Conservation (phyloP, 2,329 filamentous ascomycete genomes). For the Alternaria sp. region DNA sequence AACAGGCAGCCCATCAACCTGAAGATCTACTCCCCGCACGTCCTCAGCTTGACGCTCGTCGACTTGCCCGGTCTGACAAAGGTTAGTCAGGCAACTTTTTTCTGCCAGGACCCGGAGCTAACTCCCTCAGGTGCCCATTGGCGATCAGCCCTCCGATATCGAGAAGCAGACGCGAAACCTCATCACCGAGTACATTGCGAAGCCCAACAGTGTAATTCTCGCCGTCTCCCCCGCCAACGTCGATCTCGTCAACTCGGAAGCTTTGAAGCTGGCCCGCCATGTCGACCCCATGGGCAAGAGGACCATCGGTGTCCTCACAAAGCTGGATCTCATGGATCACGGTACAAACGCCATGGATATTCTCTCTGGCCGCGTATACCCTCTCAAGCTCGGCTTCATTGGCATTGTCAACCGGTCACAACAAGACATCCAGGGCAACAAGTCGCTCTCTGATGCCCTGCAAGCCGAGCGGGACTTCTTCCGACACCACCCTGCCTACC, state of each 20-base stretch:
- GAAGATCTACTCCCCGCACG: slow-evolving; percentile 97
- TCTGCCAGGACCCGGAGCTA: slow-evolving; percentile 24
- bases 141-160: slow-evolving; percentile 95
- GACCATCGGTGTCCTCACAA: slow-evolving; percentile 96
- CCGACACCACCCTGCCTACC: slow-evolving; percentile 93
- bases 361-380: slow-evolving; percentile 94
- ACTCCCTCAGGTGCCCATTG: slow-evolving; percentile 79
- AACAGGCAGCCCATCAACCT: slow-evolving; percentile 97
- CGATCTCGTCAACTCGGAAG: slow-evolving; percentile 97
- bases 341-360: slow-evolving; percentile 98
- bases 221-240: slow-evolving; percentile 98
- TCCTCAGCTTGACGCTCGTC: slow-evolving; percentile 93
- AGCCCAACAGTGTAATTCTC: slow-evolving; percentile 97
- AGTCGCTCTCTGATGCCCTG: slow-evolving; percentile 90
- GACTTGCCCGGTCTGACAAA: slow-evolving; percentile 96
- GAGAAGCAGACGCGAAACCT: slow-evolving; percentile 97
- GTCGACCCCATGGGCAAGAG: slow-evolving; percentile 92
- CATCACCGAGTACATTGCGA: slow-evolving; percentile 97
- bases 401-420: slow-evolving; percentile 98
- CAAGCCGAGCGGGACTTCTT: slow-evolving; percentile 94
- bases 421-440: slow-evolving; percentile 95
- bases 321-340: slow-evolving; percentile 98
- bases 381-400: slow-evolving; percentile 95
- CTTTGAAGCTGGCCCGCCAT: slow-evolving; percentile 93
- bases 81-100: slow-evolving; percentile 53